A percentile compares a stretch with the other conserved stretches of the same genome.
Conservation (phyloP, 2,329 filamentous ascomycete species). For the Trichoderma koningii region DNA sequence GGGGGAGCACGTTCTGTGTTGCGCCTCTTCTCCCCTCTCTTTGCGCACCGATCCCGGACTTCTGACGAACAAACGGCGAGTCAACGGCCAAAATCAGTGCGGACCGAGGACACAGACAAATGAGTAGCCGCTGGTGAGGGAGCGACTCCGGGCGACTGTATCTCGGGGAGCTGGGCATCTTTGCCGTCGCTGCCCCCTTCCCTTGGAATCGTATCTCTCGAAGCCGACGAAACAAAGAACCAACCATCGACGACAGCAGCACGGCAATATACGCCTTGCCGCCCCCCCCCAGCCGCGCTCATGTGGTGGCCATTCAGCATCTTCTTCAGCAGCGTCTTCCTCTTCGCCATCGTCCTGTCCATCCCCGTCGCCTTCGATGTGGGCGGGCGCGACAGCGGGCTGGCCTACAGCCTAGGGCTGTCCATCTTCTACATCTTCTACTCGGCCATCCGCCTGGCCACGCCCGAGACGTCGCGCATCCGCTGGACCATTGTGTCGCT, state of each 20-base stretch:
- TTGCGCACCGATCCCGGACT: not conserved
- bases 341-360: constrained; percentile 89
- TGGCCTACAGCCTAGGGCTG: constrained; percentile 89
- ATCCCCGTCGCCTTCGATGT: constrained; percentile 98
- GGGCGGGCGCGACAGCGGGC: constrained; percentile 87
- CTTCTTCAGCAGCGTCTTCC: constrained; percentile 79
- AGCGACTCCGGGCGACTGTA: constrained; percentile 27
- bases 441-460: constrained; percentile 76
- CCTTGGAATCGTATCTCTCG: too few species aligned
- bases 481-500: constrained; percentile 70
- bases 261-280: constrained; percentile 36
- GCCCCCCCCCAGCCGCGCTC: constrained; percentile 40
- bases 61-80: not conserved
- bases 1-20: not conserved
- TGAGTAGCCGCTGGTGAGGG: constrained; percentile 27
- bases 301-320: constrained; percentile 85
- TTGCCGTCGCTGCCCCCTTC: not conserved
- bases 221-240: not conserved
- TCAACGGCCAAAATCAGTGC: not conserved
- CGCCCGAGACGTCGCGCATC: constrained; percentile 75
- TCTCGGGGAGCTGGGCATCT: constrained; percentile 21
- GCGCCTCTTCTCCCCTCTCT: not conserved
- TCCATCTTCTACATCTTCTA: constrained; percentile 90
- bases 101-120: constrained; percentile 17
- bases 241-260: not conserved